A percentile compares a stretch with the other conserved stretches of the same genome.
phyloP scores from a whole-genome alignment of 345 rosid genomes.

The Citrus mangshanensis region DNA sequence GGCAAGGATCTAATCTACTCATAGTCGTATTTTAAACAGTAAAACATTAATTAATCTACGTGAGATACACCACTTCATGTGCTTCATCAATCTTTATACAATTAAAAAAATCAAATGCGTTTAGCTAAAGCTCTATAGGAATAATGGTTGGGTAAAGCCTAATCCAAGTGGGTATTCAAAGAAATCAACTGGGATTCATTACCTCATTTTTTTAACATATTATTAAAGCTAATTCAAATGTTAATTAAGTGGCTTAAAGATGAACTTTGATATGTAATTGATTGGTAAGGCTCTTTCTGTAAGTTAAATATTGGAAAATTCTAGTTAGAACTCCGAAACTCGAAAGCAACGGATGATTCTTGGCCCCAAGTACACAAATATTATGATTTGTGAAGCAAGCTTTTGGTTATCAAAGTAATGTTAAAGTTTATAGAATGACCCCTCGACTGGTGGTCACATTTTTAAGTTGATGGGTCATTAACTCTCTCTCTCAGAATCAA shows the following conservation, averaged over 20 bases:
- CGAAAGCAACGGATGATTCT: conserved; percentile 10
- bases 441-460: conserved; percentile 29
- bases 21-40: neutral
- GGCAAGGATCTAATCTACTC: conserved; percentile 28
- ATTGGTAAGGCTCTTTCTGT: conserved; percentile 13
- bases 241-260: conserved; percentile 5
- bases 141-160: conserved; percentile 31
- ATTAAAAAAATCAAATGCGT: conserved; percentile 12
- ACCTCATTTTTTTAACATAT: conserved; percentile 13
- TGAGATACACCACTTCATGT: conserved; percentile 41
- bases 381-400: neutral
- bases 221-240: conserved; percentile 14
- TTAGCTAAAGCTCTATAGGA: conserved; percentile 22
- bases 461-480: conserved; percentile 1
- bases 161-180: conserved; percentile 23
- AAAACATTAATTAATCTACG: too few relatives aligned
- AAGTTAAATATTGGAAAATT: conserved; percentile 5
- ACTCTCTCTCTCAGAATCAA: conserved; percentile 5
- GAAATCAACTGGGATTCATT: conserved; percentile 9
- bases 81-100: conserved; percentile 20
- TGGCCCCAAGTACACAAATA: conserved; percentile 1
- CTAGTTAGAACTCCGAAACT: neutral
- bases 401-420: conserved; percentile 2
- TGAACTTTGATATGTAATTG: conserved; percentile 5
- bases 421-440: conserved; percentile 7